Base-by-base conservation (phyloP, 768 basidiomycete genomes). In the Suillus clintonianus region DNA sequence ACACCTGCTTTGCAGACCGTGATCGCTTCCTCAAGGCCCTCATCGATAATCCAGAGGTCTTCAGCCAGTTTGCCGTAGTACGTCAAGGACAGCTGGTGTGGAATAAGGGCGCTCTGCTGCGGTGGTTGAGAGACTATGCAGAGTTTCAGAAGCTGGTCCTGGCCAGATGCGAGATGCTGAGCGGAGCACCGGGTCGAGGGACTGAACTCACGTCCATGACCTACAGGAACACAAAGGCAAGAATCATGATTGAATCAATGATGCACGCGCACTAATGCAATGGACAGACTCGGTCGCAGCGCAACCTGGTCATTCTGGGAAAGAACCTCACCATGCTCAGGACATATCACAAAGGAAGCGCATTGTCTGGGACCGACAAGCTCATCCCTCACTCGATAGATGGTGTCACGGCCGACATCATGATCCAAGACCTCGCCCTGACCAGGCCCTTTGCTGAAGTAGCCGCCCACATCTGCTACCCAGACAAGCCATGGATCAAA, bases 341-440 rank as follows among this genome's bases (percentile, higher is more conserved):
- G 22, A 56, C 57, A 3, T 72, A 71, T 42, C 61, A 64, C 43
- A 71, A 76, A 53, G 64, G 61, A 0, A 66, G 51, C 9, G 22
- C 66, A 5, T 39, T 67, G 15, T 60, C 64, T 14, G 58, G 63
- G 19, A 7, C 45, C 2, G 67, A 73, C 45, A 70, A 67, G 36
- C 64, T 73, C 17, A 72, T 76, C 19, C 76, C 75, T 2, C 71
- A 72, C 41, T 64, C 69, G 0, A 37, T 75, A 0, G 69, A 72
- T 61, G 67, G 58, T 0, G 62, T 75, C 19, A 65, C 62, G 2
- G 61, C 69, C 2, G 71, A 76, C 56, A 37, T 77, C 0, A 39
- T 77, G 1, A 64, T 78, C 13, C 74, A 76, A 53, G 59, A 70
- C 9, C 71, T 72, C 1, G 68, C 70, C 1, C 51, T 76, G 15